Base-by-base conservation (phyloP, 176 grass and related monocot species). In the Raddia distichophylla region DNA sequence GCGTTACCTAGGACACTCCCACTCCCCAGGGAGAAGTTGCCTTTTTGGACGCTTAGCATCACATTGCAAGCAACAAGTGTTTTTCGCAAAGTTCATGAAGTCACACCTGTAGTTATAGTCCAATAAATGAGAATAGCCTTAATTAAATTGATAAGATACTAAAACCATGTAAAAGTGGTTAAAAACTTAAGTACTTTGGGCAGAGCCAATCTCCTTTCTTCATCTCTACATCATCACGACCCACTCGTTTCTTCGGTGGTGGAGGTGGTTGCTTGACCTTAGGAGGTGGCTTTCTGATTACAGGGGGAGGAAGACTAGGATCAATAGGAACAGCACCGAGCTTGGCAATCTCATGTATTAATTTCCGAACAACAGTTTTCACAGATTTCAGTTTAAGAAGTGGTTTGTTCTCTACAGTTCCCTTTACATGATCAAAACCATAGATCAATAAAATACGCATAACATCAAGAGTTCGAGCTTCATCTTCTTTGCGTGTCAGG, bases 151-250 rank as follows among this genome's bases (percentile, higher is more conserved):
- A 71, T 15, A 83, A 88, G 56, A 75, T 80, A 72, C 20, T 67
- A 83, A 17, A 80, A 86, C 43, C 12, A 78, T 46, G 64, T 20
- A 14, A 46, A 71, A 78, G 73, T 60, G 32, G 35, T 20, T 63
- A 74, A 84, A 69, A 50, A 94, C 17, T 63, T 69, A 84, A 69
- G 56, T 98, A 98, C 95, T 98, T 98, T 85, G 92, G 82, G 73
- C 95, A 98, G 54, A 98, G 95, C 95, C 95, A 98, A 76, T 98
- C 95, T 89, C 95, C 95, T 91, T 94, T 98, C 88, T 98, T 98
- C 92, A 98, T 98, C 55, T 94, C 95, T 62, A 98, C 88, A 55
- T 98, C 92, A 86, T 94, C 95, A 77, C 95, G 90, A 14, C 95
- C 95, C n/a, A 94, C 92, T 89, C 95, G 86, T 82, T 77, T 98